A percentile compares a stretch with the other conserved stretches of the same genome.
phyloP scores from a whole-genome alignment of 1,284 basidiomycete species.

The Pseudozyma hubeiensis region DNA sequence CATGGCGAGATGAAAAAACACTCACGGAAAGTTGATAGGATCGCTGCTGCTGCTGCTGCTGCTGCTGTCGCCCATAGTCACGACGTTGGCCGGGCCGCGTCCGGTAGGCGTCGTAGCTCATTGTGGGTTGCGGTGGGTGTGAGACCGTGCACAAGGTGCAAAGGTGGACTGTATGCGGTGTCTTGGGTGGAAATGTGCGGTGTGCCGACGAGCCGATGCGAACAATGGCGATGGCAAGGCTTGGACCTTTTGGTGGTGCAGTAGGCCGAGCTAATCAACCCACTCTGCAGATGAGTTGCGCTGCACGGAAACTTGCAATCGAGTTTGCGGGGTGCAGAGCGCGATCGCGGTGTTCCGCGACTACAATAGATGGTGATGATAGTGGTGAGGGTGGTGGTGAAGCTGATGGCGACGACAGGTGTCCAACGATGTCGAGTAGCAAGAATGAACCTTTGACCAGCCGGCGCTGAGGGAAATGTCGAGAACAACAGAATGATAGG shows the following conservation, averaged over 20 bases:
- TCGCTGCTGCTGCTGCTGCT: constrained; percentile 34
- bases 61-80: constrained; percentile 18
- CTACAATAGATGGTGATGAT: not conserved
- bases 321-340: not conserved
- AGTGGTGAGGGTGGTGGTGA: not conserved
- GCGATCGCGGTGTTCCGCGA: not conserved
- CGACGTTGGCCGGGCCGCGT: constrained; percentile 23
- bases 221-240: not conserved
- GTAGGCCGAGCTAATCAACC: no score
- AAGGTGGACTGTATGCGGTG: constrained; percentile 1
- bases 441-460: no score
- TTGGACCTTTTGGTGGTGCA: constrained; percentile 1
- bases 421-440: not conserved
- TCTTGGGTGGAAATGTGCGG: not conserved
- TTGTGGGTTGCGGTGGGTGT: not conserved
- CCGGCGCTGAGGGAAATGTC: no score
- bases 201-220: not conserved
- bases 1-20: not conserved
- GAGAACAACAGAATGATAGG: no score
- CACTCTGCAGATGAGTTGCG: not conserved
- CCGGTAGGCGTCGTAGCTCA: constrained; percentile 39
- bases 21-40: constrained; percentile 39
- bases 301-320: not conserved
- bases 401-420: not conserved
- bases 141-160: no score